Percentiles rank a stretch among this genome's conserved stretches.
Evolutionary conservation across 2,329 filamentous ascomycete species (phyloP).

Genomic region (Lachnellula suecica): DNA sequence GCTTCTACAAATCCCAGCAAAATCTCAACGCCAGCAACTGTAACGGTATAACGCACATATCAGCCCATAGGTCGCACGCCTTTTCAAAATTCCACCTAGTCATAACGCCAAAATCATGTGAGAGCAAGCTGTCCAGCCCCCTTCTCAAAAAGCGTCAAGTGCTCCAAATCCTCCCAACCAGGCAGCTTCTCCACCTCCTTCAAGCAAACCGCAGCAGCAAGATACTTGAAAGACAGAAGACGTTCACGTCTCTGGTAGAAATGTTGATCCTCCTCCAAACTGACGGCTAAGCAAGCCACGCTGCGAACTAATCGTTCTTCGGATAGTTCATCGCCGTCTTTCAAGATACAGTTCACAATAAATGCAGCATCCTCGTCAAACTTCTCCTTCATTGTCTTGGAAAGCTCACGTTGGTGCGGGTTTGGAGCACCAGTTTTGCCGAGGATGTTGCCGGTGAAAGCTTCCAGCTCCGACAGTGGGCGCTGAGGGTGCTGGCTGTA

Average conservation of each 20-base stretch:
- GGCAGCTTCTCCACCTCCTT: constrained; percentile 42
- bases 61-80: background rate
- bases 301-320: constrained; percentile 46
- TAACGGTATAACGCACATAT: background rate
- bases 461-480: constrained; percentile 50
- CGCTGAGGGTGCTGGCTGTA: constrained; percentile 36
- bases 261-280: constrained; percentile 34
- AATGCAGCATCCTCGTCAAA: constrained; percentile 41
- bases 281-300: constrained; percentile 48
- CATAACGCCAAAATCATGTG: background rate
- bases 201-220: constrained; percentile 50
- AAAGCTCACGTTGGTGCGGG: constrained; percentile 40
- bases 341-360: constrained; percentile 42
- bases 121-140: background rate
- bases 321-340: constrained; percentile 35
- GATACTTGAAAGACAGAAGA: constrained; percentile 51
- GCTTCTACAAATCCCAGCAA: background rate
- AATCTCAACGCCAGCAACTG: background rate
- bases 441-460: constrained; percentile 57
- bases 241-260: constrained; percentile 28
- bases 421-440: constrained; percentile 43
- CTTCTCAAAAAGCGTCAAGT: background rate
- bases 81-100: background rate
- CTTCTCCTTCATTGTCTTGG: constrained; percentile 41
- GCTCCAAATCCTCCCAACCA: constrained; percentile 2